These are phyloP conservation scores for Diaporthe sp. DNA, from an alignment of 2,329 filamentous ascomycete species.

Conservation along the genomic window DNA sequence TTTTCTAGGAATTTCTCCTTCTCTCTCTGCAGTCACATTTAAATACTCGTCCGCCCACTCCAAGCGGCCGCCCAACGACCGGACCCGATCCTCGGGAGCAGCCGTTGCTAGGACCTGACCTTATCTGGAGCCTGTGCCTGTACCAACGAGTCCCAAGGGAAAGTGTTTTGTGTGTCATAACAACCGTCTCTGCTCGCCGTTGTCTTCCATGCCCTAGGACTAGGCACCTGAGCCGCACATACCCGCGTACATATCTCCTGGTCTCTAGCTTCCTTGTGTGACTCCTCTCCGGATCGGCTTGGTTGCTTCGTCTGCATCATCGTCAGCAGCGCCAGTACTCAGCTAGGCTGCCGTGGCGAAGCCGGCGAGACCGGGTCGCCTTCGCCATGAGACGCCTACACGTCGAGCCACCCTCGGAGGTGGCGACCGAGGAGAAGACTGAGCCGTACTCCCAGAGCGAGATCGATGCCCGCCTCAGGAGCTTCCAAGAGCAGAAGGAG, in stretches of 20 bases:
- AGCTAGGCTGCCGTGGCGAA: conserved; percentile 32
- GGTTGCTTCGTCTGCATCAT: conserved; percentile 24
- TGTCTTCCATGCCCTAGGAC: conserved; percentile 14
- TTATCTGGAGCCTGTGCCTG: conserved; percentile 19
- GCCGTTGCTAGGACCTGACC: conserved; percentile 13
- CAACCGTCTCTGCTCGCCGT: neutral
- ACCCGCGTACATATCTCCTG: conserved; percentile 28
- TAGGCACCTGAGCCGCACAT: conserved; percentile 26
- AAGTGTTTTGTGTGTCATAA: conserved; percentile 24
- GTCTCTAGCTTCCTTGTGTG: conserved; percentile 40
- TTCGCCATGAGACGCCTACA: conserved; percentile 62
- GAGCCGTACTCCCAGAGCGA: conserved; percentile 71
- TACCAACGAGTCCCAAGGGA: conserved; percentile 3
- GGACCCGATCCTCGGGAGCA: conserved; percentile 28
- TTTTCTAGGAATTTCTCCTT: conserved; percentile 33
- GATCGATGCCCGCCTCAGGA: conserved; percentile 63
- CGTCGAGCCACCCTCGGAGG: conserved; percentile 43
- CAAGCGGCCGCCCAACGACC: neutral
- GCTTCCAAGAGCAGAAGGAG: conserved; percentile 60
- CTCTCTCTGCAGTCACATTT: conserved; percentile 11
- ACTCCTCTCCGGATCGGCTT: conserved; percentile 29
- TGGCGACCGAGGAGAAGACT: conserved; percentile 62
- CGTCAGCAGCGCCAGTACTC: conserved; percentile 17
- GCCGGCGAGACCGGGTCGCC: conserved; percentile 38
- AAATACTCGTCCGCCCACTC: neutral